Percentiles rank a stretch among this genome's conserved stretches.
Evolutionary conservation across 306 rosid species (phyloP).

Genomic region (Cicer arietinum): DNA sequence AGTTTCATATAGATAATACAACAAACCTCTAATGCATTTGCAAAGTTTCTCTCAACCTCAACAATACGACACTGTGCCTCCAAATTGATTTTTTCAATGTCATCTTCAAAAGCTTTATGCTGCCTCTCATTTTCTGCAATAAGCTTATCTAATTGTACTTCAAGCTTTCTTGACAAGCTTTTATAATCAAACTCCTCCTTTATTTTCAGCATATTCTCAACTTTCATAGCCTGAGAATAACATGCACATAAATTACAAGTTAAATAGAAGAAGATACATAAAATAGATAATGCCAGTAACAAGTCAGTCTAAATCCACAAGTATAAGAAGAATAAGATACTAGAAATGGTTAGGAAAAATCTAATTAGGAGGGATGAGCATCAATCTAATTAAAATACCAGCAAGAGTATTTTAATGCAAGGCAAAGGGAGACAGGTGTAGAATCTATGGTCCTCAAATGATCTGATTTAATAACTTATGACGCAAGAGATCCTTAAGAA

Average conservation of each 20-base stretch:
- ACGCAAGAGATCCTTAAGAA: constrained; percentile 7
- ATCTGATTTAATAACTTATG: constrained; percentile 10
- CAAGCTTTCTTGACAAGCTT: constrained; percentile 92
- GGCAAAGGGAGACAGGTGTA: background rate
- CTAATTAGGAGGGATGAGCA: constrained; percentile 1
- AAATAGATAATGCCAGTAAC: constrained; percentile 13
- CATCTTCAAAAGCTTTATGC: constrained; percentile 83
- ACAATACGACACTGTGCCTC: constrained; percentile 75
- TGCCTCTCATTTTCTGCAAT: constrained; percentile 95
- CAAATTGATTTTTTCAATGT: constrained; percentile 72
- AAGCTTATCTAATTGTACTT: constrained; percentile 84
- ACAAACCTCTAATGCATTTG: constrained; percentile 93
- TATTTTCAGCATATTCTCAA: constrained; percentile 93
- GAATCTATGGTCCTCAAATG: background rate
- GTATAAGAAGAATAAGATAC: constrained; percentile 9
- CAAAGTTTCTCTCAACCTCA: constrained; percentile 88
- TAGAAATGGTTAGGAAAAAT: constrained; percentile 14
- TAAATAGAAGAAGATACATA: background rate
- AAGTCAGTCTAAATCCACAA: constrained; percentile 22
- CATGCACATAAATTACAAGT: constrained; percentile 31
- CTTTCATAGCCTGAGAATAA: constrained; percentile 87
- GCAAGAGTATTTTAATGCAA: constrained; percentile 17
- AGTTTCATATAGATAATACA: constrained; percentile 37
- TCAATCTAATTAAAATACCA: constrained; percentile 29
- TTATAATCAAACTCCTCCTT: constrained; percentile 99